Base-by-base conservation (phyloP, 352 stramenopile species). In the Pythium rishiriense region DNA sequence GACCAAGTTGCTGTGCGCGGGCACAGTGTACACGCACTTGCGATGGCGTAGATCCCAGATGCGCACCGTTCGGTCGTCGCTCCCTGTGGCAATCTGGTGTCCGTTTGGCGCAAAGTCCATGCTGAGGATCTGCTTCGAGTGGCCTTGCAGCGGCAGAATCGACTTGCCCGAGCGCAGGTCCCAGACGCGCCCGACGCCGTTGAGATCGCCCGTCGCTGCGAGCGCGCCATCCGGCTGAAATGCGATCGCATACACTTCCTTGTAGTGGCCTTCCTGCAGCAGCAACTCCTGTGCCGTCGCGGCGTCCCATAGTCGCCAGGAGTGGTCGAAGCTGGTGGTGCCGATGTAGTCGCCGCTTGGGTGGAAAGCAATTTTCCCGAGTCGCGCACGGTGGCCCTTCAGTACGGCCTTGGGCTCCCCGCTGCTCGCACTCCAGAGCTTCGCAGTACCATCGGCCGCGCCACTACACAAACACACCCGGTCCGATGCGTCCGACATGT, bases 301-400 rank as follows among this genome's bases (percentile, higher is more conserved):
- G 15, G 98, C 81, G 72, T 99, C 97, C 97, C 96, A 99, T 17
- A 99, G 80, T n/a, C 97, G 80, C 96, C 96, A 99, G 22, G 96
- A 98, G 64, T 98, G 89, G 73, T 99, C 97, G 68, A 98, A 98
- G 70, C 90, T 98, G 11, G 96, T 98, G 9, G 95, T 99, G 25
- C 84, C 96, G 7, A 99, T 76, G 66, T 93, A 94, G 42, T 89
- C 68, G 15, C 96, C 94, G n/a, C 86, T 75, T 4, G 97, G 96
- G 77, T 99, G 97, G 68, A 98, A 99, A 9, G 89, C 94, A 24
- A 98, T 85, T 58, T 91, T 93, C 14, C 85, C 84, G 46, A 96
- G 62, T 28, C 87, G 83, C 10, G 84, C 80, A 22, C 78, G 79
- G 57, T 96, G 88, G 28, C 88, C 88, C 37, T 76, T 73, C 12